Base-by-base conservation (phyloP, 176 grass and related monocot species). In the Cenchrus americanus region DNA sequence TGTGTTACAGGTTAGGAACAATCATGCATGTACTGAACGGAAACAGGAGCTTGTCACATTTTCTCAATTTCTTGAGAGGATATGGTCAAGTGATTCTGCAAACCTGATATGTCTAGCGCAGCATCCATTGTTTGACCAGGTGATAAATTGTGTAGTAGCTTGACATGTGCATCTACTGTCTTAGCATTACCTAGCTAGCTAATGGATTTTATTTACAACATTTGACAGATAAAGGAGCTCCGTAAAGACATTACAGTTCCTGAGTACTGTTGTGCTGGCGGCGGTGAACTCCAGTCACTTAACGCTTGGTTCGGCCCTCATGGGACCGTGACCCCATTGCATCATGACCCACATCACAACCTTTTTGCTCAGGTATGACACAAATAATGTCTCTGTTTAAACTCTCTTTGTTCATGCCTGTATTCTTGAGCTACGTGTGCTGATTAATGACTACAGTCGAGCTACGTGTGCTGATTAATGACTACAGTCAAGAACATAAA, bases 51-150 rank as follows among this genome's bases (percentile, higher is more conserved):
- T 98, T 59, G 92, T 98, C 23, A 94, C 91, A 62, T 95, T 98
- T 66, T 92, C 96, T 80, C 87, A 98, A 43, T 95, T 98, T 80
- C 91, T 98, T 65, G 87, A 95, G 73, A 92, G 87, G 70, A 89
- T 92, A 76, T 89, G 83, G 69, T 91, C 86, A 40, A 52, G 76
- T 85, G 86, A 98, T 72, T 76, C 87, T 53, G 46, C 75, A 55
- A 94, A 82, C 63, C 75, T 93, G 71, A 81, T 89, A 23, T 95
- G 92, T 91, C 78, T 98, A 87, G 93, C 89, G 3, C 91, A 95
- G 63, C 93, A 98, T 92, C 93, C 87, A 37, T 85, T 98, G 60
- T 95, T 98, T 86, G 91, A 98, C 62, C 96, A 95, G 91, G 96
- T 98, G 53, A 83, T 40, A 15, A 40, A 66, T 66, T 73, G 22